These are phyloP conservation scores for Candida nanaspora DNA, from an alignment of 805 yeast genomes.

Conservation along the genomic window DNA sequence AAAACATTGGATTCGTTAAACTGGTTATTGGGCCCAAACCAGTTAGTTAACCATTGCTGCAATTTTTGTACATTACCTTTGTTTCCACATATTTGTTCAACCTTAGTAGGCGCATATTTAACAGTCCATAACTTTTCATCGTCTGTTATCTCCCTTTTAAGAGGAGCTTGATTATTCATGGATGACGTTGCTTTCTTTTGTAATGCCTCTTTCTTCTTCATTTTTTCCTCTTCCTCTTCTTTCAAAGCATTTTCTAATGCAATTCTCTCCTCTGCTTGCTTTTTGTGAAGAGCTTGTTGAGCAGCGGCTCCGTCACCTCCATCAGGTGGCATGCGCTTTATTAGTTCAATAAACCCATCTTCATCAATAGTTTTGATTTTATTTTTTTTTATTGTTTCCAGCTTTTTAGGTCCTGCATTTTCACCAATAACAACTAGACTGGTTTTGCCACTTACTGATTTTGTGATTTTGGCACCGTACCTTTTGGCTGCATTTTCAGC, in stretches of 20 bases:
- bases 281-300: conserved; percentile 59
- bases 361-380: conserved; percentile 79
- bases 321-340: conserved; percentile 77
- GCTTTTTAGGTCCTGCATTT: conserved; percentile 96
- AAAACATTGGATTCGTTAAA: conserved; percentile 20
- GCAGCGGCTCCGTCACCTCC: conserved; percentile 89
- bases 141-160: conserved; percentile 35
- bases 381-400: conserved; percentile 66
- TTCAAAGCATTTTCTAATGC: conserved; percentile 45
- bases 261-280: conserved; percentile 56
- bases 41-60: conserved; percentile 65
- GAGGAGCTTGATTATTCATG: background rate
- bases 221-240: conserved; percentile 34
- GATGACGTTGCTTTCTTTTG: background rate
- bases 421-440: conserved; percentile 85
- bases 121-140: conserved; percentile 84
- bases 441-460: conserved; percentile 79
- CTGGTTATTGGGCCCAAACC: conserved; percentile 50
- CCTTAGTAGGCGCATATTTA: conserved; percentile 77
- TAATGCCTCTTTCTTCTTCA: conserved; percentile 23
- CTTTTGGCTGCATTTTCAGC: conserved; percentile 72
- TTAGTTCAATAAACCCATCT: conserved; percentile 72
- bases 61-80: conserved; percentile 65
- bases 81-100: conserved; percentile 85
- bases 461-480: conserved; percentile 89